Percentiles rank a stretch among this genome's conserved stretches.
Evolutionary conservation across 106 monocot genomes (phyloP).

Genomic region (Dendrobium chrysotoxum): DNA sequence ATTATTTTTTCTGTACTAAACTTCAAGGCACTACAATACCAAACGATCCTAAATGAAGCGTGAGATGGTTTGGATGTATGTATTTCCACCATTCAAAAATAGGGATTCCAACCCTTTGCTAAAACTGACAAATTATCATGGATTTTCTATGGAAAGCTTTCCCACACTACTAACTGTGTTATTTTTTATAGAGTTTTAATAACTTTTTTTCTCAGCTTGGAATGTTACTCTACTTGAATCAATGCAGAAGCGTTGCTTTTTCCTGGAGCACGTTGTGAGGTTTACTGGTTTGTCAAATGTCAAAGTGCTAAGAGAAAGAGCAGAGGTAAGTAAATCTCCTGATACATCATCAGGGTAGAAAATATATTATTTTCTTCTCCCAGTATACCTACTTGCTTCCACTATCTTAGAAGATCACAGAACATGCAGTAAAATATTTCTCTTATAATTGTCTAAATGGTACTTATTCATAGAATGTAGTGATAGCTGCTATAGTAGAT

Average conservation of each 20-base stretch:
- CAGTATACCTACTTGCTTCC: not conserved
- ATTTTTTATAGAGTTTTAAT: not conserved
- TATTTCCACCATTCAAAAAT: not conserved
- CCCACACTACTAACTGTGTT: not conserved
- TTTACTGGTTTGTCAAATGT: slow-evolving; percentile 77
- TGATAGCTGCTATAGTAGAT: not conserved
- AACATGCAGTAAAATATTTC: not conserved
- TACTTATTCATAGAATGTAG: not conserved
- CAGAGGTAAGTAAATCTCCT: slow-evolving; percentile 55
- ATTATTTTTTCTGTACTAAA: not conserved
- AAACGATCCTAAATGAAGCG: not conserved
- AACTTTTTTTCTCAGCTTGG: slow-evolving; percentile 47
- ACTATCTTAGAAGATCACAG: not conserved
- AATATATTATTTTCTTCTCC: not conserved
- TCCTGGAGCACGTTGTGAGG: slow-evolving; percentile 67
- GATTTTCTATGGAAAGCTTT: not conserved
- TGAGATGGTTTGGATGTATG: not conserved
- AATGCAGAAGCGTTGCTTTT: slow-evolving; percentile 81
- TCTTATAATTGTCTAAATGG: not conserved
- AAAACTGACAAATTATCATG: not conserved
- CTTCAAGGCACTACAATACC: not conserved
- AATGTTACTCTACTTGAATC: slow-evolving; percentile 84
- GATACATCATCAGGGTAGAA: not conserved
- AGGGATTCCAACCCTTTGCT: not conserved
- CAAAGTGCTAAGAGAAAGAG: slow-evolving; percentile 66